Evolutionary conservation across 108 stramenopile species (phyloP).

Genomic region (Nitzschia sp.): DNA sequence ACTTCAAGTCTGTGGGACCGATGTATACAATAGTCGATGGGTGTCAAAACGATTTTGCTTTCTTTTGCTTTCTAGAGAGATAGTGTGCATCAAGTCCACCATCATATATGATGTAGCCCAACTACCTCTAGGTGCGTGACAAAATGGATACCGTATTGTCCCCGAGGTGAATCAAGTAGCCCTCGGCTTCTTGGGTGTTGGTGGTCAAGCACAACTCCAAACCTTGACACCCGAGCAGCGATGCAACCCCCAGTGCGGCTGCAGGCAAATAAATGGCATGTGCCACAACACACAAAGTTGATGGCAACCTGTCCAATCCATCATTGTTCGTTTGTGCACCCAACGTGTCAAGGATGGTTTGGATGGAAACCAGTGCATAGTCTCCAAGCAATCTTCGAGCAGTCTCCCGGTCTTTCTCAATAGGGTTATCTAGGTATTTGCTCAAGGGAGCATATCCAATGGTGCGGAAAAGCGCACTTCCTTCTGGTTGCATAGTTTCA

Average conservation of each 20-base stretch:
- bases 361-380: constrained; percentile 34
- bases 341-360: constrained; percentile 19
- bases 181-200: constrained; percentile 54
- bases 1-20: no score
- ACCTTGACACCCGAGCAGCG: constrained; percentile 27
- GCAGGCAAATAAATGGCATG: constrained; percentile 59
- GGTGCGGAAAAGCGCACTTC: constrained; percentile 37
- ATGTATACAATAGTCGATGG: no score
- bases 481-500: constrained; percentile 51
- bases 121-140: no score
- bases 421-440: constrained; percentile 34
- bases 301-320: not conserved
- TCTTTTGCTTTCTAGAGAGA: no score
- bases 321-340: no score
- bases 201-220: constrained; percentile 35
- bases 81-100: no score
- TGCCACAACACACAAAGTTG: constrained; percentile 39
- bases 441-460: constrained; percentile 54
- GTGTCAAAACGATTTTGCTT: no score
- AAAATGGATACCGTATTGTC: no score
- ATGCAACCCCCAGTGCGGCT: constrained; percentile 39
- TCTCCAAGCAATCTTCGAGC: constrained; percentile 35
- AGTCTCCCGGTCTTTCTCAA: constrained; percentile 26
- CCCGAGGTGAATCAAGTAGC: constrained; percentile 42
- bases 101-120: no score